Base-by-base conservation (phyloP, 2,329 filamentous ascomycete genomes). In the Penicillium crustosum region DNA sequence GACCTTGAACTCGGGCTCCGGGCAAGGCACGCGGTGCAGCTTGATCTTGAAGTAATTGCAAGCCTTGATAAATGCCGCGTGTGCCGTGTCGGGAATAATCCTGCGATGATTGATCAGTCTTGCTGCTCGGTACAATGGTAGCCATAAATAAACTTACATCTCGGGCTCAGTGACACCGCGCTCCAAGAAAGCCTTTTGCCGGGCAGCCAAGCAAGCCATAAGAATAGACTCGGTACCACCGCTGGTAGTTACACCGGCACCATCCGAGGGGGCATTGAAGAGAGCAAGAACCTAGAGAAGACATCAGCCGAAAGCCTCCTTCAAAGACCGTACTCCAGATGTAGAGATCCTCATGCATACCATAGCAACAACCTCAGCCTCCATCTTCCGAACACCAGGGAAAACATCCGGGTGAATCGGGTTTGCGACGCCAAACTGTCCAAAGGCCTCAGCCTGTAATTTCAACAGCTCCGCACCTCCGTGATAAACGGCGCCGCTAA, bases 341-440 rank as follows among this genome's bases (percentile, higher is more conserved):
- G 15, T 29, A 10, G 10, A 9, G 36, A 38, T 15, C 6, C 13
- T n/a, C 3, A 29, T 53, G 27, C 72, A 48, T 73, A 95, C 92
- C 93, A 99, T 99, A 64, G 93, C 89, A 52, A 99, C 94, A 61
- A 99, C 82, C 79, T 99, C 94, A 44, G 94, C 93, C 80, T 99
- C 94, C 94, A 99, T 99, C 84, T 99, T 99, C 69, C 94, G 83
- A 52, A 99, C 93, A 29, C 93, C 94, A 17, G 94, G 94, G 78
- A 99, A 99, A 43, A 99, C 93, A 77, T 99, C 94, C 7, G 94
- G 94, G 75, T 99, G 94, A 66, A 99, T 94, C 3, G 94, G 94
- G 75, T 99, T 99, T 39, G 92, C 85, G 31, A 99, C 94, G 50
- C 92, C 93, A 74, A 99, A 99, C 75, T 90, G 89, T 64, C 90